Base-by-base conservation (phyloP, 352 stramenopile species). In the Aphanomyces invadans region DNA sequence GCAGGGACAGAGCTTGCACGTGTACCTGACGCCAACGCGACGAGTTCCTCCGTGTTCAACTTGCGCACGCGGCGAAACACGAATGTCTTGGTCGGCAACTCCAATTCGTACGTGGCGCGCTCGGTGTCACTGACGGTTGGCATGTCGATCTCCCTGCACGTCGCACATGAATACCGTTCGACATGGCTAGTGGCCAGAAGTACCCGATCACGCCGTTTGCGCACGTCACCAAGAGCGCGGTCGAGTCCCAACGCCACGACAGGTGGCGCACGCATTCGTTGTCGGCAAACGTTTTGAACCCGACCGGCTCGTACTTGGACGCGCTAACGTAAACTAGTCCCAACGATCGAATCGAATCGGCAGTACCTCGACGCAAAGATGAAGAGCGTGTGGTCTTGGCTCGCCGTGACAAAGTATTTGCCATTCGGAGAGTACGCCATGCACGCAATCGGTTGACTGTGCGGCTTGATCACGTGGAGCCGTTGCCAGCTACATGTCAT, bases 391-490 rank as follows among this genome's bases (percentile, higher is more conserved):
- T 62, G 65, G 62, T 98, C 92, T 10, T 72, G 73, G 57, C 83
- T 90, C 19, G 72, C 76, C 2, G 91, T 89, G 7, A 83, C 89
- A 51, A 98, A 76, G 42, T 78, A 78, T n/a, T 62, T 55, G 19
- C 82, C 84, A 19, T 83, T 80, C 2, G 79, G 67, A n/a, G 81
- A 89, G 70, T 91, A 96, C 2, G 73, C 57, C 12, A 96, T 57
- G 17, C 72, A 78, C 2, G 74, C 86, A 10, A 98, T 79, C 21
- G 76, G 73, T 10, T 69, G 76, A 57, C 75, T 85, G 69, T 98
- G 92, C 12, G 92, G 90, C 54, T 98, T 98, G 63, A 96, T 85
- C 1, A 89, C 80, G 52, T 90, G 88, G 15, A 81, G 74, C 45
- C 78, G 76, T 9, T 91, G 73, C 74, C 82, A 88, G 5, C 68